Evolutionary conservation across 73 alveolate species (phyloP).

Genomic region (Paraurostyla sp.): DNA sequence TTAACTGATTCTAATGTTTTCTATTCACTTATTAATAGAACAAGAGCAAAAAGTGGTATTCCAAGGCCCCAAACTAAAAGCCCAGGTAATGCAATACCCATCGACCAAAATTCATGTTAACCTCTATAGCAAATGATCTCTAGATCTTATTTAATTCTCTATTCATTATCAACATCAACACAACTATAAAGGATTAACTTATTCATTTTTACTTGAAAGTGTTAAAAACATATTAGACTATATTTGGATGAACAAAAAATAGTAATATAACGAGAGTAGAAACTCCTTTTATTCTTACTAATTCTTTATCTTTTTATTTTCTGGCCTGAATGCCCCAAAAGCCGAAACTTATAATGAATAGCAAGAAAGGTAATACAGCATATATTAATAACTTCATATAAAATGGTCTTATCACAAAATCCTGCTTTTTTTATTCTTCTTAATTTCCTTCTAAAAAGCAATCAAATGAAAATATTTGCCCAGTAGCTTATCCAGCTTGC

Average conservation of each 20-base stretch:
- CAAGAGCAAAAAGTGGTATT: slow-evolving; percentile 30
- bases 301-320: background rate
- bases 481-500: background rate
- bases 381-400: slow-evolving; percentile 47
- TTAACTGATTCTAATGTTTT: too few species aligned
- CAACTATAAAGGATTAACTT: slow-evolving; percentile 39
- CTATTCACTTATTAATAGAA: background rate
- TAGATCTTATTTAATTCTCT: slow-evolving; percentile 29
- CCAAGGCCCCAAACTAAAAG: slow-evolving; percentile 57
- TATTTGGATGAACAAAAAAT: too few species aligned
- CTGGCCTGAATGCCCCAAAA: slow-evolving; percentile 51
- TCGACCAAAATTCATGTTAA: background rate
- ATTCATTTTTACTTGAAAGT: background rate
- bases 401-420: background rate
- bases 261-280: slow-evolving; percentile 50
- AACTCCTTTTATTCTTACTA: background rate
- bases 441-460: slow-evolving; percentile 44
- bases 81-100: slow-evolving; percentile 46
- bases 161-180: background rate
- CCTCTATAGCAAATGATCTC: slow-evolving; percentile 50
- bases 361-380: slow-evolving; percentile 38
- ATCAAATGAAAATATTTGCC: slow-evolving; percentile 49
- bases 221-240: slow-evolving; percentile 24
- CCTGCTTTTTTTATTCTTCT: slow-evolving; percentile 1
- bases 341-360: background rate